Percentiles rank a stretch among this genome's conserved stretches.
These are phyloP conservation scores for Artemisia annua DNA, from an alignment of 129 eudicot species.

Conservation along the genomic window DNA sequence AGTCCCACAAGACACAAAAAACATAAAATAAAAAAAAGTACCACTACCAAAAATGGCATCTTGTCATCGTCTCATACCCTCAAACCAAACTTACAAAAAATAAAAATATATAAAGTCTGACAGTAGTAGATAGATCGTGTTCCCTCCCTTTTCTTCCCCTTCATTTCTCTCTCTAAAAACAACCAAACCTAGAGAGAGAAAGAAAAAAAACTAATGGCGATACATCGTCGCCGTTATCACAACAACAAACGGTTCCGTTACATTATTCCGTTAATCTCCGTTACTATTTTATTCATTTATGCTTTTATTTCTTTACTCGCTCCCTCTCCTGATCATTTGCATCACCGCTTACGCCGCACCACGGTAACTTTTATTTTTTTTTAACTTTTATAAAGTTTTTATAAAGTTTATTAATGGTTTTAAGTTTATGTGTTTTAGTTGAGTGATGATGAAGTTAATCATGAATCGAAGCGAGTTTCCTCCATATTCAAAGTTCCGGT, in stretches of 20 bases:
- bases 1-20: too few species aligned
- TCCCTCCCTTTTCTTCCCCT: slow-evolving; percentile 42
- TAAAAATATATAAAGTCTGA: slow-evolving; percentile 16
- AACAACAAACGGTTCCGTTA: slow-evolving; percentile 37
- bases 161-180: slow-evolving; percentile 24
- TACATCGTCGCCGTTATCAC: slow-evolving; percentile 60
- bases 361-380: slow-evolving; percentile 33
- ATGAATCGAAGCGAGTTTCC: slow-evolving; percentile 29
- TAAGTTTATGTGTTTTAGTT: neutral
- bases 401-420: neutral
- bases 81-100: slow-evolving; percentile 32
- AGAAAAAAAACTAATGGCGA: too few species aligned
- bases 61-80: slow-evolving; percentile 38
- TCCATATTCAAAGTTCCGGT: slow-evolving; percentile 65
- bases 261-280: slow-evolving; percentile 46
- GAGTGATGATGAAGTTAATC: slow-evolving; percentile 29
- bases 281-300: slow-evolving; percentile 49
- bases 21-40: too few species aligned
- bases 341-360: slow-evolving; percentile 21
- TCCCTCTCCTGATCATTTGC: slow-evolving; percentile 65
- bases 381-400: neutral
- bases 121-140: slow-evolving; percentile 42
- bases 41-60: slow-evolving; percentile 26
- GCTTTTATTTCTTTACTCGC: slow-evolving; percentile 58
- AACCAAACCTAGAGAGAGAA: neutral